phyloP scores from a whole-genome alignment of 352 stramenopile genomes.

The Thalassiosira sp. region DNA sequence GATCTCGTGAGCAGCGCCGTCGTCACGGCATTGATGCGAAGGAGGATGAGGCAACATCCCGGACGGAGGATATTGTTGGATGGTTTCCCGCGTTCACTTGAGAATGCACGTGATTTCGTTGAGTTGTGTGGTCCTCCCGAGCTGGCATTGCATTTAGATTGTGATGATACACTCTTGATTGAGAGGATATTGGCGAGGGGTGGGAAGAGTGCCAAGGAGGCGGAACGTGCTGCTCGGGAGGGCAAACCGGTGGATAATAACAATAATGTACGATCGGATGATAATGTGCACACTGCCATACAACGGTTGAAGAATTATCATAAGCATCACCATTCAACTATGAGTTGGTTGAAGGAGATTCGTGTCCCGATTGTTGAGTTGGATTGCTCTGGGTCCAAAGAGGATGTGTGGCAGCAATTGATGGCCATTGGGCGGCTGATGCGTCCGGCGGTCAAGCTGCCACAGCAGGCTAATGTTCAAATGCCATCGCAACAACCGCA shows the following conservation, averaged over 20 bases:
- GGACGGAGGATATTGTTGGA: conserved; percentile 93
- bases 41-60: conserved; percentile 88
- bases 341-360: conserved; percentile 73
- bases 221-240: conserved; percentile 11
- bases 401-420: conserved; percentile 78
- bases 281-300: conserved; percentile 96
- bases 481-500: conserved; percentile 4
- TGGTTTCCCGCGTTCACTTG: conserved; percentile 92
- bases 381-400: conserved; percentile 71
- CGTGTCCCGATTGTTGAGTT: conserved; percentile 79
- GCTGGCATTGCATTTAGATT: conserved; percentile 79
- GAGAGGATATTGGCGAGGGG: conserved; percentile 91
- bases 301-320: conserved; percentile 93
- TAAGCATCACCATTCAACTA: conserved; percentile 84
- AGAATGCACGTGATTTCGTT: conserved; percentile 88
- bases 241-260: conserved; percentile 83
- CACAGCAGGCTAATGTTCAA: too few species aligned
- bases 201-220: conserved; percentile 17
- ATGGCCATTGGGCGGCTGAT: conserved; percentile 77
- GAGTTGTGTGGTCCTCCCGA: conserved; percentile 88
- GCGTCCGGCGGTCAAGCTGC: conserved; percentile 60
- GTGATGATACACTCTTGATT: conserved; percentile 91
- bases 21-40: conserved; percentile 91
- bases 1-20: conserved; percentile 94
- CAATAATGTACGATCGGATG: conserved; percentile 90